Conservation (phyloP, 768 basidiomycete genomes). For the Lactarius sp. region DNA sequence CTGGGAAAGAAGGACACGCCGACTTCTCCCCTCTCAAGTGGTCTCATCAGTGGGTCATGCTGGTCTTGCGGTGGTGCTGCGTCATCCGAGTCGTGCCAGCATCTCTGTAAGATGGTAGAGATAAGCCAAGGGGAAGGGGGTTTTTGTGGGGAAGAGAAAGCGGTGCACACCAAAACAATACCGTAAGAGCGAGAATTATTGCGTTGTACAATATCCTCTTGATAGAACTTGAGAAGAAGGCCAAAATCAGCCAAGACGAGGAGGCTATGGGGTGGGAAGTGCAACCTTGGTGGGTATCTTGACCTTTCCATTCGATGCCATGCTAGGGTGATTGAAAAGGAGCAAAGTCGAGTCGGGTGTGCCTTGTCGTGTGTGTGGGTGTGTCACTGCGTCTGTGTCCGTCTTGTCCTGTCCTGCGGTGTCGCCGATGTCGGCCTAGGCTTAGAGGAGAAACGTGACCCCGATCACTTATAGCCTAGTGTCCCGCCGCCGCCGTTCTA, state of each 20-base stretch:
- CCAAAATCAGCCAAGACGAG: not conserved
- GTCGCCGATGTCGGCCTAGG: too few relatives aligned
- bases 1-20: constrained; percentile 65
- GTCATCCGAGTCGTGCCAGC: constrained; percentile 87
- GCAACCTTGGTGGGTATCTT: constrained; percentile 35
- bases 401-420: not conserved
- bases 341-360: not conserved
- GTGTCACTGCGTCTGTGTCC: not conserved
- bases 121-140: constrained; percentile 1
- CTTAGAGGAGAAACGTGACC: constrained; percentile 6
- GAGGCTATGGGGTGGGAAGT: not conserved
- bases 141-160: not conserved
- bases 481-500: too few relatives aligned
- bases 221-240: constrained; percentile 34
- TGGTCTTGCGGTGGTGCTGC: constrained; percentile 41
- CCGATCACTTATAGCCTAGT: constrained; percentile 7
- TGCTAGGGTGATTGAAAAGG: constrained; percentile 17
- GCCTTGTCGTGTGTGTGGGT: not conserved
- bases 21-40: constrained; percentile 73
- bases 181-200: constrained; percentile 40
- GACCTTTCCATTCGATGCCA: constrained; percentile 29
- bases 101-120: constrained; percentile 48
- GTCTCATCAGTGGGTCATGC: constrained; percentile 69
- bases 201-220: constrained; percentile 38
- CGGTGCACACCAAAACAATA: constrained; percentile 56